A percentile compares a stretch with the other conserved stretches of the same genome.
Evolutionary conservation across 2,329 filamentous ascomycete species (phyloP).

Genomic region (Pseudogymnoascus sp.): DNA sequence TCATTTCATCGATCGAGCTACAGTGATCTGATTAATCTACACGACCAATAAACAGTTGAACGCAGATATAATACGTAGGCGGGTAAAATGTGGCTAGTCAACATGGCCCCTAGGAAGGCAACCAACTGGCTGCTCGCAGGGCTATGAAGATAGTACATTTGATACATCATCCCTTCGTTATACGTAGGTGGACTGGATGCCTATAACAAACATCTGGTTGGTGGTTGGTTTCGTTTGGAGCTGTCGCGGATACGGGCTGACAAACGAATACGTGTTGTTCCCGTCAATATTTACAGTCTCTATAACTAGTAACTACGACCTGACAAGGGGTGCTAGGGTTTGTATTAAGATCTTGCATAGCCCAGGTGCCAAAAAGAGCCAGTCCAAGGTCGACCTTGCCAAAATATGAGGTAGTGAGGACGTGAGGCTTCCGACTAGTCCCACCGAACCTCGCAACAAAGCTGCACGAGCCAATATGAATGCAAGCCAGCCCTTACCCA

Average conservation of each 20-base stretch:
- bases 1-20: background rate
- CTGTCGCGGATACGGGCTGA: background rate
- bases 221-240: background rate
- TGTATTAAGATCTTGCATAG: background rate
- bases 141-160: background rate
- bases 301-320: background rate
- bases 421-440: slow-evolving; percentile 1
- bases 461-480: background rate
- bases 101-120: background rate
- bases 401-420: background rate
- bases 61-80: background rate
- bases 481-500: background rate
- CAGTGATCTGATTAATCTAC: background rate
- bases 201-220: background rate
- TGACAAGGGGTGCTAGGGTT: background rate
- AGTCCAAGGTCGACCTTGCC: background rate
- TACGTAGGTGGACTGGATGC: background rate
- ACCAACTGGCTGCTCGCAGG: background rate
- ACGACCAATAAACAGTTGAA: background rate
- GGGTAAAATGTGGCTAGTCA: background rate
- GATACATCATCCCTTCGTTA: background rate
- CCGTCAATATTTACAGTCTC: background rate
- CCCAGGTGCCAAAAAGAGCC: background rate
- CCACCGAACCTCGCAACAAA: background rate
- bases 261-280: background rate